Evolutionary conservation across 345 rosid genomes (phyloP).

Genomic region (Tarenaya hassleriana): DNA sequence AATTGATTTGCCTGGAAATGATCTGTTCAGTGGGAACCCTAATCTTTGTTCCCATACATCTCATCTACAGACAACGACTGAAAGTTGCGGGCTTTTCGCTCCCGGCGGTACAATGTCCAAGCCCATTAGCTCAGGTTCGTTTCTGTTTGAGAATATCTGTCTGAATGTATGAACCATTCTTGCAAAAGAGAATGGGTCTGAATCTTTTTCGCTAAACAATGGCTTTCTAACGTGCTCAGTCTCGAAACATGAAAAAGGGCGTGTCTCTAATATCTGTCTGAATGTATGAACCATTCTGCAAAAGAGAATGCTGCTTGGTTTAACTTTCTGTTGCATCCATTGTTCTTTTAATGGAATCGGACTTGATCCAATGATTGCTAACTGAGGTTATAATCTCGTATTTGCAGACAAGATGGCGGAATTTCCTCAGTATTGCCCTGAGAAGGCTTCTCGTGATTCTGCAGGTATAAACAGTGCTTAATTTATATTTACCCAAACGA

Average conservation of each 20-base stretch:
- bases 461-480: slow-evolving; percentile 15
- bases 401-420: slow-evolving; percentile 27
- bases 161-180: background rate
- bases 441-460: slow-evolving; percentile 27
- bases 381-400: slow-evolving; percentile 8
- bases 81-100: slow-evolving; percentile 30
- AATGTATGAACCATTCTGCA: too few relatives aligned
- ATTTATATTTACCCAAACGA: background rate
- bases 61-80: slow-evolving; percentile 30
- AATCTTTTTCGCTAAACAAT: background rate
- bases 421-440: slow-evolving; percentile 18
- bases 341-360: background rate
- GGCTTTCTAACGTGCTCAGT: background rate
- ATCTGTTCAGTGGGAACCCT: slow-evolving; percentile 32
- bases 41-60: slow-evolving; percentile 34
- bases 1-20: slow-evolving; percentile 43
- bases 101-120: slow-evolving; percentile 37
- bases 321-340: too few relatives aligned
- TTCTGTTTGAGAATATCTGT: slow-evolving; percentile 22
- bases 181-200: background rate
- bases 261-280: too few relatives aligned
- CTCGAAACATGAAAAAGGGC: background rate
- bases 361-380: background rate
- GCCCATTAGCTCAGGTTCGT: slow-evolving; percentile 47
- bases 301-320: too few relatives aligned